Base-by-base conservation (phyloP, 352 stramenopile genomes). In the Lagenidium giganteum region DNA sequence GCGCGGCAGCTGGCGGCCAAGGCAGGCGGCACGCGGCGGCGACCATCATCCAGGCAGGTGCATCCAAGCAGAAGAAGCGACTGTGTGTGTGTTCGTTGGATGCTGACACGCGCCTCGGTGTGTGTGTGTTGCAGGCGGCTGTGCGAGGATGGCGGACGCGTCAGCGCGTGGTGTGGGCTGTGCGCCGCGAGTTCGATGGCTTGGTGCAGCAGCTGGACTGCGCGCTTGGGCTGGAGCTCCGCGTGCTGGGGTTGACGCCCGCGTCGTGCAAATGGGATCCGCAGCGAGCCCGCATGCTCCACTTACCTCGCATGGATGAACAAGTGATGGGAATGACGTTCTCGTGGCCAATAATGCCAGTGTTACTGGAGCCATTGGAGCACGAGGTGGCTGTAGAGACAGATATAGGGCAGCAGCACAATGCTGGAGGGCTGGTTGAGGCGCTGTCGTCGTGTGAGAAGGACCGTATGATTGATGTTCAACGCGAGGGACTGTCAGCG, bases 141-240 rank as follows among this genome's bases (percentile, higher is more conserved):
- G 84, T 81, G 47, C 75, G 75, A 9, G 75, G 71, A 37, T 87
- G 70, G 67, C 59, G 71, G 28, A 48, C 61, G 26, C 69, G 71
- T 14, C 36, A 33, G 25, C 61, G 69, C 29, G 44, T 85, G 22
- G 67, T 87, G 25, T 64, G 61, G 51, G 43, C 39, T 30, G 71
- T 87, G 34, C 62, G 69, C 9, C 30, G 54, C 14, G 59, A 83
- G 42, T 33, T 83, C 18, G 51, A 67, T 22, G 47, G 59, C 34
- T 51, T 84, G 40, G 62, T 74, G 27, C 55, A 33, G 27, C 59
- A 63, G 8, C 62, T 82, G 32, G 54, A 65, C 30, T 54, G 30
- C 13, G 50, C 69, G 45, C 13, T 83, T 29, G 57, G 62, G 33
- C 43, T 64, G 26, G 44, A 64, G 31, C 61, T n/a, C n/a, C n/a